These are phyloP conservation scores for Calonectria pseudoreteaudii DNA, from an alignment of 2,329 filamentous ascomycete species.

Conservation along the genomic window DNA sequence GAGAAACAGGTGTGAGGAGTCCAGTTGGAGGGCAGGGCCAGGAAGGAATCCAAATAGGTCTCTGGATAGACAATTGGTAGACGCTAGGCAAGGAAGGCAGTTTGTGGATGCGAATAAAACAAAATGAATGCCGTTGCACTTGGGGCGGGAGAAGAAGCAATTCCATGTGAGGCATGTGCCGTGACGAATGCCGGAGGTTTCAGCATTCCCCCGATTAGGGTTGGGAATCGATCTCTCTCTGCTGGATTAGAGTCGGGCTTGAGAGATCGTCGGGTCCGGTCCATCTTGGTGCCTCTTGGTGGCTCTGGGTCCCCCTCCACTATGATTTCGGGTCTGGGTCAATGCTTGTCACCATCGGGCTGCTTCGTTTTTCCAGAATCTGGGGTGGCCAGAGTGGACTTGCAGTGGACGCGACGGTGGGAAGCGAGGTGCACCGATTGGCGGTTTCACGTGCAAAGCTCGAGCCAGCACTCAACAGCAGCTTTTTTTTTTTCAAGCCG, in stretches of 20 bases:
- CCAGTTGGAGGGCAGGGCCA: neutral
- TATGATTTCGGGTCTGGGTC: neutral
- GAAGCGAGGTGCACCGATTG: constrained; percentile 11
- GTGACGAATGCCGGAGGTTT: neutral
- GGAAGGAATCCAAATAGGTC: neutral
- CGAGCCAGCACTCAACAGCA: neutral
- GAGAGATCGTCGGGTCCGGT: neutral
- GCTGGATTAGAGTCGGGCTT: neutral
- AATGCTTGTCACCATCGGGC: constrained; percentile 1
- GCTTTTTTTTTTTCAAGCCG: neutral
- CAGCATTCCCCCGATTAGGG: neutral
- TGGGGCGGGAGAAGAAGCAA: neutral
- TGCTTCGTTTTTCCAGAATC: constrained; percentile 13
- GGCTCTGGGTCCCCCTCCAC: neutral
- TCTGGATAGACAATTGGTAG: neutral
- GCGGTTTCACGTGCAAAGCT: constrained; percentile 34
- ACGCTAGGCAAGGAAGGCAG: neutral
- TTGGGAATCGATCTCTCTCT: constrained; percentile 8
- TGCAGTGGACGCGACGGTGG: neutral
- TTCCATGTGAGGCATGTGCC: constrained; percentile 10
- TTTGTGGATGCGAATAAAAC: neutral
- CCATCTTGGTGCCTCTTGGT: neutral
- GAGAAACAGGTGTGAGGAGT: too few relatives aligned
- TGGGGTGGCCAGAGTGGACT: constrained; percentile 1
- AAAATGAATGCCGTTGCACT: neutral